phyloP scores from a whole-genome alignment of 139 green algal genomes.

The Auxenochlorella pyrenoidosa region DNA sequence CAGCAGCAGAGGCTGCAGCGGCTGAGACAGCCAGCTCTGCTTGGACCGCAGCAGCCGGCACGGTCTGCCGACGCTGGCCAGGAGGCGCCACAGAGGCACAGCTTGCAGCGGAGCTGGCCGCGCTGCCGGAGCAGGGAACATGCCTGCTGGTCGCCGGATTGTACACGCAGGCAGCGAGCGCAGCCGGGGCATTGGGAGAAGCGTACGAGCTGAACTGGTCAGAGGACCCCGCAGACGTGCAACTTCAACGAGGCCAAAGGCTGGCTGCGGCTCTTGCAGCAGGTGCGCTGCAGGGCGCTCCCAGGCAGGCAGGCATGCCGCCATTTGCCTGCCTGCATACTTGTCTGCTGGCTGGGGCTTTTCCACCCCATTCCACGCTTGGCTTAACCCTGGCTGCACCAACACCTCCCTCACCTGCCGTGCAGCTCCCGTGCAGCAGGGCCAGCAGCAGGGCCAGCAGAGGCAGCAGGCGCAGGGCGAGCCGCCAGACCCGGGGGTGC shows the following conservation, averaged over 20 bases:
- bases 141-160: neutral
- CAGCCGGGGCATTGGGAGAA: neutral
- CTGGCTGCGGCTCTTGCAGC: neutral
- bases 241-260: neutral
- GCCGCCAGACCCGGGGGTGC: conserved; percentile 1
- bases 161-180: neutral
- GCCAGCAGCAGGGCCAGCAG: neutral
- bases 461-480: no score
- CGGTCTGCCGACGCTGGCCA: neutral
- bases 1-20: neutral
- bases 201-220: neutral
- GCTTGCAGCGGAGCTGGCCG: neutral
- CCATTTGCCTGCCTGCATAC: neutral
- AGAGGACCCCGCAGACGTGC: neutral
- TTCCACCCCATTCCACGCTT: no score
- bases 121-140: neutral
- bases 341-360: neutral
- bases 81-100: neutral
- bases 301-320: neutral
- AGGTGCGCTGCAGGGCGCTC: neutral
- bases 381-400: neutral
- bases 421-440: neutral
- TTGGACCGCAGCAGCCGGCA: neutral
- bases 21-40: neutral
- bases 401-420: neutral